These are phyloP conservation scores for Cavenderia fasciculata DNA, from an alignment of 78 protist genomes.

Conservation along the genomic window DNA sequence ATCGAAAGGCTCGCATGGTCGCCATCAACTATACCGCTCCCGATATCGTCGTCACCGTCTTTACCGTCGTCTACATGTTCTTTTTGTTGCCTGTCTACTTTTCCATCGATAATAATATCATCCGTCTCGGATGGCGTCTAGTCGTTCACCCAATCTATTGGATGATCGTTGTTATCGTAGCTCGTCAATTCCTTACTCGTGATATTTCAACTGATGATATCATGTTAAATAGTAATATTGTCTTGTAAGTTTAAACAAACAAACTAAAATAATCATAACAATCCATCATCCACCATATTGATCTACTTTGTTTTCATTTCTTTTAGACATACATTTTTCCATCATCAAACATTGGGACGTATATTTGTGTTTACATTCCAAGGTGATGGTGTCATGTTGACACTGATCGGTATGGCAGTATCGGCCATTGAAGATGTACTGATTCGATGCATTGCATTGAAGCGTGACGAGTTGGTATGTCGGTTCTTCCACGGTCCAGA, in stretches of 20 bases:
- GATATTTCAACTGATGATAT: slow-evolving; percentile 53
- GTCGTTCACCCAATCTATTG: slow-evolving; percentile 62
- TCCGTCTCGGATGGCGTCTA: slow-evolving; percentile 62
- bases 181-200: slow-evolving; percentile 41
- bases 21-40: slow-evolving; percentile 55
- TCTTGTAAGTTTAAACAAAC: too few relatives aligned
- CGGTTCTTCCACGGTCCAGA: neutral
- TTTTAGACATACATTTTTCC: slow-evolving; percentile 74
- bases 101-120: slow-evolving; percentile 1
- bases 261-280: too few relatives aligned
- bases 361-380: slow-evolving; percentile 52
- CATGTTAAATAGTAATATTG: slow-evolving; percentile 55
- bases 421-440: slow-evolving; percentile 37
- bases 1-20: slow-evolving; percentile 5
- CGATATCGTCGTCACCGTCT: slow-evolving; percentile 27
- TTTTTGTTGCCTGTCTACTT: slow-evolving; percentile 51
- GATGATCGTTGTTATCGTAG: slow-evolving; percentile 39
- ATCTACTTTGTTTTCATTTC: too few relatives aligned
- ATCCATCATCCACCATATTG: too few relatives aligned
- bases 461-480: slow-evolving; percentile 49
- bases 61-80: slow-evolving; percentile 55
- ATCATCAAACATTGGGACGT: slow-evolving; percentile 58
- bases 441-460: slow-evolving; percentile 14
- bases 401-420: slow-evolving; percentile 36
- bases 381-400: neutral